Evolutionary conservation across 2,329 filamentous ascomycete genomes (phyloP).

Genomic region (Dissoconium aciculare): DNA sequence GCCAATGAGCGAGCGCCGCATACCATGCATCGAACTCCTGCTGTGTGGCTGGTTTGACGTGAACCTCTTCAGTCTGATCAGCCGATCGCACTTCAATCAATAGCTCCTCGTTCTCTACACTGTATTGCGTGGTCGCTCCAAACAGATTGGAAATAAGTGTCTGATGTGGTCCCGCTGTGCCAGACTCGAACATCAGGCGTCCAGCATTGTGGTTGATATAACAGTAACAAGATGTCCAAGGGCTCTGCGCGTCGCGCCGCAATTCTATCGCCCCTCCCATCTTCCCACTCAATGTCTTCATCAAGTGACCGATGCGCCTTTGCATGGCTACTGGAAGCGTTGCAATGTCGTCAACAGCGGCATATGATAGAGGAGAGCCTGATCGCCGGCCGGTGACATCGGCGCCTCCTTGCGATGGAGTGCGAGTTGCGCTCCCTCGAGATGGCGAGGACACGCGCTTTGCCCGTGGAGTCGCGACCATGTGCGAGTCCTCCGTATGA

Average conservation of each 20-base stretch:
- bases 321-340: conserved; percentile 41
- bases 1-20: conserved; percentile 67
- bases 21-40: conserved; percentile 67
- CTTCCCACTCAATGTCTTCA: conserved; percentile 61
- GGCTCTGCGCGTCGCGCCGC: conserved; percentile 43
- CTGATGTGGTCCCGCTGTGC: conserved; percentile 48
- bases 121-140: conserved; percentile 51
- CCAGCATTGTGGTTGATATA: conserved; percentile 66
- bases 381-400: too few species aligned
- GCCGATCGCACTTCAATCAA: conserved; percentile 39
- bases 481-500: too few species aligned
- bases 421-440: too few species aligned
- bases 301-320: conserved; percentile 51
- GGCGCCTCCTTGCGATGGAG: too few species aligned
- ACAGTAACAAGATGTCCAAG: conserved; percentile 58
- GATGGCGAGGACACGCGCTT: too few species aligned
- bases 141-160: conserved; percentile 58
- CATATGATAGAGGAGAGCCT: conserved; percentile 19
- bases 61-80: conserved; percentile 43
- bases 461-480: too few species aligned
- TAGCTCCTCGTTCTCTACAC: conserved; percentile 33
- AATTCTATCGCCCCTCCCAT: conserved; percentile 71
- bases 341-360: conserved; percentile 18
- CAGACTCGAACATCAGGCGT: conserved; percentile 59
- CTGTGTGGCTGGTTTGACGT: conserved; percentile 48